A percentile compares a stretch with the other conserved stretches of the same genome.
These are phyloP conservation scores for Rhodotorula sp. DNA, from an alignment of 1,284 basidiomycete genomes.

Conservation along the genomic window DNA sequence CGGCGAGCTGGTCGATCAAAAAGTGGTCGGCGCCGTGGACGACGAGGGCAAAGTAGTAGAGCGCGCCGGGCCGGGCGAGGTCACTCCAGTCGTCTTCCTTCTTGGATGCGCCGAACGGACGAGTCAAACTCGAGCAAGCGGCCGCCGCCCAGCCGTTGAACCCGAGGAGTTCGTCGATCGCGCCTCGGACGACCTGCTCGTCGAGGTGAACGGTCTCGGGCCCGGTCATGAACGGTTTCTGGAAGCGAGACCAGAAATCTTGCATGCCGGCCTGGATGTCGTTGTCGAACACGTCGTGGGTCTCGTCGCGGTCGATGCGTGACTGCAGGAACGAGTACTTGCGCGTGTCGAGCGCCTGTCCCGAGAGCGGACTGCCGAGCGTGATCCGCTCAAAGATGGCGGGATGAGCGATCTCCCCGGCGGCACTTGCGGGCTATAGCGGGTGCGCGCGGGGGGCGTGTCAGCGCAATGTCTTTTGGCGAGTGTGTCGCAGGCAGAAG, in stretches of 20 bases:
- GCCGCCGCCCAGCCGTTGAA: conserved; percentile 99
- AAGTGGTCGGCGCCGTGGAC: conserved; percentile 97
- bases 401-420: conserved; percentile 47
- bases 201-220: conserved; percentile 82
- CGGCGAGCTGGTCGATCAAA: conserved; percentile 90
- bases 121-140: conserved; percentile 80
- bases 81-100: conserved; percentile 83
- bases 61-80: conserved; percentile 70
- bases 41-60: conserved; percentile 91
- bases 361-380: conserved; percentile 56
- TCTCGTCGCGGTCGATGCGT: conserved; percentile 59
- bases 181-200: conserved; percentile 76
- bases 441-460: background rate
- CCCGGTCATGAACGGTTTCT: conserved; percentile 65
- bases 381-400: conserved; percentile 76
- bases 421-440: conserved; percentile 38
- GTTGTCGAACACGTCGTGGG: conserved; percentile 72
- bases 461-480: background rate
- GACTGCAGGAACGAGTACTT: conserved; percentile 82
- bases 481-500: background rate
- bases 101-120: conserved; percentile 81
- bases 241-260: conserved; percentile 88
- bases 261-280: conserved; percentile 70
- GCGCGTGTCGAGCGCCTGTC: conserved; percentile 79
- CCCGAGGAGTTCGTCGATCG: conserved; percentile 84